A percentile compares a stretch with the other conserved stretches of the same genome.
phyloP scores from a whole-genome alignment of 2,329 filamentous ascomycete genomes.

The Trichothecium sympodiale region DNA sequence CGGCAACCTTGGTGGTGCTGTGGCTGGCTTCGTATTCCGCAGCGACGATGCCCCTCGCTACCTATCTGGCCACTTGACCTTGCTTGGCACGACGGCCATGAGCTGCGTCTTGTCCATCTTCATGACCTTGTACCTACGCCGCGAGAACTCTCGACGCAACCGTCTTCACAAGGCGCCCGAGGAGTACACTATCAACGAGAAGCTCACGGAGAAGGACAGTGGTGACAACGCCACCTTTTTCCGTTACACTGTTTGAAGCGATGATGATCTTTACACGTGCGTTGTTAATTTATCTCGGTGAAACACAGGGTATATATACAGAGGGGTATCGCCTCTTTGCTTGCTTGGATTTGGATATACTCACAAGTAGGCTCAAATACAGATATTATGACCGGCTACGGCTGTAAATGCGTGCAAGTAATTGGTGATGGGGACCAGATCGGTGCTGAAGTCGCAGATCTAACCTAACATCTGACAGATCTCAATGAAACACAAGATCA shows the following conservation, averaged over 20 bases:
- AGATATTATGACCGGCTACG: no score
- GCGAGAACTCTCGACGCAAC: conserved; percentile 46
- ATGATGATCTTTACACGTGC: no score
- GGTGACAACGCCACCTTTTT: conserved; percentile 48
- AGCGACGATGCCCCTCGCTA: conserved; percentile 39
- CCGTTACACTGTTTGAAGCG: conserved; percentile 41
- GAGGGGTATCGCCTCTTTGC: no score
- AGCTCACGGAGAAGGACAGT: conserved; percentile 36
- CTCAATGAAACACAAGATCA: no score
- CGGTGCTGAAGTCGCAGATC: no score
- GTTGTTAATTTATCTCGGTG: no score
- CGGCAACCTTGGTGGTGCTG: conserved; percentile 24
- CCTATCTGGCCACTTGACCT: conserved; percentile 46
- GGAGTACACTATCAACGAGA: conserved; percentile 43
- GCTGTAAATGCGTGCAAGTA: no score
- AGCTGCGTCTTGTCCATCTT: conserved; percentile 35
- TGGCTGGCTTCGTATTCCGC: conserved; percentile 22
- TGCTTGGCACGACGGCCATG: conserved; percentile 43
- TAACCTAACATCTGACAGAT: no score
- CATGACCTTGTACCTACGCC: conserved; percentile 46
- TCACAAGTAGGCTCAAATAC: no score
- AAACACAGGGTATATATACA: no score
- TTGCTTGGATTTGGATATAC: no score
- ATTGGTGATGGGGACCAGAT: no score
- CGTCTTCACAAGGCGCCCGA: conserved; percentile 30